Evolutionary conservation across 345 rosid species (phyloP).

Genomic region (Gossypium herbaceum): DNA sequence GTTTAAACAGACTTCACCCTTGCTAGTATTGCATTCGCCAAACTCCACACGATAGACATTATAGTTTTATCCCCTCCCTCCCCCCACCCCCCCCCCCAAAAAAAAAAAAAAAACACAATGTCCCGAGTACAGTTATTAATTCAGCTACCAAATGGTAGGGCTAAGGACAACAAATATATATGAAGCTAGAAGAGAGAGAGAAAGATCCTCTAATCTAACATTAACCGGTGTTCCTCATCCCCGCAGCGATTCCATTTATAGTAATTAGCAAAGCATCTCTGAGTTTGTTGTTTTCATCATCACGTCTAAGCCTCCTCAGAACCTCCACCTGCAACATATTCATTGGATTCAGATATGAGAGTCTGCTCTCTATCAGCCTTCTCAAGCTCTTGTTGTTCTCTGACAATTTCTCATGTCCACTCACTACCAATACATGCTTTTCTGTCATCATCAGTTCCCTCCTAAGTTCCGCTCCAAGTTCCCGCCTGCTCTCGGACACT

Average conservation of each 20-base stretch:
- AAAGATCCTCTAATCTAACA: not conserved
- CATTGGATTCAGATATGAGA: constrained; percentile 85
- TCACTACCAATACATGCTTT: constrained; percentile 67
- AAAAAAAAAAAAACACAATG: not conserved
- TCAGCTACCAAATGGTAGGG: not conserved
- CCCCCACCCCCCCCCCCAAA: too few species aligned
- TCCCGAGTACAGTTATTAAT: not conserved
- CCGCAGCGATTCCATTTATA: constrained; percentile 92
- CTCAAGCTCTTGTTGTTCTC: constrained; percentile 76
- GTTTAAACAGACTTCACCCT: not conserved
- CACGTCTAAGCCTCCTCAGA: constrained; percentile 81
- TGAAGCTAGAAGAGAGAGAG: not conserved
- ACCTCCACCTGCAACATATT: constrained; percentile 88
- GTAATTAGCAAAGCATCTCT: constrained; percentile 95
- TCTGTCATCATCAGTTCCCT: constrained; percentile 60
- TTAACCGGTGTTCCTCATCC: constrained; percentile 88
- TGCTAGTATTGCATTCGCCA: not conserved
- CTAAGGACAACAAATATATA: not conserved
- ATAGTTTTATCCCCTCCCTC: not conserved
- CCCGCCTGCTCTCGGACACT: constrained; percentile 60
- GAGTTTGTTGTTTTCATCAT: constrained; percentile 73
- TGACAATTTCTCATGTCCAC: constrained; percentile 68
- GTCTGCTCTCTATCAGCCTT: constrained; percentile 89
- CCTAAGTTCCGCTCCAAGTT: constrained; percentile 72
- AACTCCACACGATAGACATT: not conserved